Conservation (phyloP, 139 green algal species). For the Chlamydomonas incerta region DNA sequence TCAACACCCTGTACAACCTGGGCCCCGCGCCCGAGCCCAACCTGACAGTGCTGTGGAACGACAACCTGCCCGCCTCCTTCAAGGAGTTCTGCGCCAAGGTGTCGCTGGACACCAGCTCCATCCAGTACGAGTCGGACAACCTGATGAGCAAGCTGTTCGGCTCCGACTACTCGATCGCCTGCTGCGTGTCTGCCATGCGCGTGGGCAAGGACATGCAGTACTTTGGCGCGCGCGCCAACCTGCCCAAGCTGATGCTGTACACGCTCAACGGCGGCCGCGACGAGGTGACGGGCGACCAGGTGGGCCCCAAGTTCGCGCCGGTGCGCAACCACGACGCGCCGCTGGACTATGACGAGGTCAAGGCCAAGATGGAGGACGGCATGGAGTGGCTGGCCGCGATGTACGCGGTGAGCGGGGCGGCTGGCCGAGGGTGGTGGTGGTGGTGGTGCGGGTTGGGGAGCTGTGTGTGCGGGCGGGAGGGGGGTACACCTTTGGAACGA, state of each 20-base stretch:
- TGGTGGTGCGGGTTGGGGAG: too few species aligned
- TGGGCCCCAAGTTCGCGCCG: constrained; percentile 67
- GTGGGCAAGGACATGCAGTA: constrained; percentile 85
- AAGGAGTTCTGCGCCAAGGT: constrained; percentile 76
- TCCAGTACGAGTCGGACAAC: constrained; percentile 81
- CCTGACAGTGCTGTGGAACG: constrained; percentile 80
- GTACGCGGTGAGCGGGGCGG: constrained; percentile 57
- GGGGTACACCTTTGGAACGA: too few species aligned
- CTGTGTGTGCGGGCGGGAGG: too few species aligned
- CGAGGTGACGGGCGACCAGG: constrained; percentile 76
- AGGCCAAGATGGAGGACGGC: constrained; percentile 63
- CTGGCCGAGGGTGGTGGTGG: too few species aligned
- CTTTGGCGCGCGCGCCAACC: constrained; percentile 79
- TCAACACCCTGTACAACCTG: constrained; percentile 79
- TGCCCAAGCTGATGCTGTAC: constrained; percentile 84
- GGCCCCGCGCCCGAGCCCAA: constrained; percentile 82
- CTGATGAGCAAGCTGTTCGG: constrained; percentile 77
- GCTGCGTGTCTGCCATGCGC: constrained; percentile 83
- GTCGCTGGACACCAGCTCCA: constrained; percentile 68
- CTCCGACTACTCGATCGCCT: constrained; percentile 81
- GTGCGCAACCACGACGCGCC: constrained; percentile 52
- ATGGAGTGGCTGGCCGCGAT: constrained; percentile 81
- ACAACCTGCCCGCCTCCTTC: constrained; percentile 71
- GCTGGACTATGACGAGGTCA: constrained; percentile 74
- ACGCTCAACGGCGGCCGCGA: constrained; percentile 75